Conservation (phyloP, 768 basidiomycete species). For the Termitomyces bulborhizus region DNA sequence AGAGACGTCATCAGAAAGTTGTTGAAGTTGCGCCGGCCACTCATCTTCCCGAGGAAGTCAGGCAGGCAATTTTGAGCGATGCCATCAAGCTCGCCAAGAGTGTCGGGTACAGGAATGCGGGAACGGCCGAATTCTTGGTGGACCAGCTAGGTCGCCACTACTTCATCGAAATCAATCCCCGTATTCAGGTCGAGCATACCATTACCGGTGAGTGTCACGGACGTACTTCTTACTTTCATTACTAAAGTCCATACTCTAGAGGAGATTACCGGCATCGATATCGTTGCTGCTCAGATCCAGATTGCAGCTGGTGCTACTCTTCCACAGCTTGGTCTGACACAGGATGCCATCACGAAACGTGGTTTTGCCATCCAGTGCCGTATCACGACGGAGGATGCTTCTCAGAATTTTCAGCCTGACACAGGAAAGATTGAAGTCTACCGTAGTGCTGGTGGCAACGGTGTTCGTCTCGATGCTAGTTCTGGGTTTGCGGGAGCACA, state of each 20-base stretch:
- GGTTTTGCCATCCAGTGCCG: conserved; percentile 99
- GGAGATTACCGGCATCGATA: conserved; percentile 99
- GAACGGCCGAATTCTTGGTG: conserved; percentile 97
- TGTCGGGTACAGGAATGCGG: conserved; percentile 94
- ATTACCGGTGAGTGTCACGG: conserved; percentile 70
- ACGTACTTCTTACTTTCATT: neutral
- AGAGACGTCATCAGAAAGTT: conserved; percentile 96
- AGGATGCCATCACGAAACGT: conserved; percentile 92
- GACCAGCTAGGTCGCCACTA: conserved; percentile 96
- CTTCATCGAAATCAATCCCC: conserved; percentile 99
- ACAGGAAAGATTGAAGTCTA: conserved; percentile 99
- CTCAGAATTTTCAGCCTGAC: conserved; percentile 92
- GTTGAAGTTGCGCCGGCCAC: conserved; percentile 98
- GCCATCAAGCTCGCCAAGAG: conserved; percentile 93
- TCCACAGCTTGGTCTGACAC: conserved; percentile 90
- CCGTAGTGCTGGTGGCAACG: conserved; percentile 97
- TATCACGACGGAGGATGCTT: conserved; percentile 95
- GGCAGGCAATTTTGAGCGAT: conserved; percentile 81
- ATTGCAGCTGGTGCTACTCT: conserved; percentile 98
- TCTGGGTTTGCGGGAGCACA: conserved; percentile 99
- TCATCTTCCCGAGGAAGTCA: conserved; percentile 85
- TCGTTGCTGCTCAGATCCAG: conserved; percentile 98
- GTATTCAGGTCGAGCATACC: conserved; percentile 99
- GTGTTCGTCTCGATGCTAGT: conserved; percentile 92
- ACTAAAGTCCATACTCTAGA: conserved; percentile 41